Base-by-base conservation (phyloP, 495 filamentous ascomycete species). In the Aspergillus conjunctus region DNA sequence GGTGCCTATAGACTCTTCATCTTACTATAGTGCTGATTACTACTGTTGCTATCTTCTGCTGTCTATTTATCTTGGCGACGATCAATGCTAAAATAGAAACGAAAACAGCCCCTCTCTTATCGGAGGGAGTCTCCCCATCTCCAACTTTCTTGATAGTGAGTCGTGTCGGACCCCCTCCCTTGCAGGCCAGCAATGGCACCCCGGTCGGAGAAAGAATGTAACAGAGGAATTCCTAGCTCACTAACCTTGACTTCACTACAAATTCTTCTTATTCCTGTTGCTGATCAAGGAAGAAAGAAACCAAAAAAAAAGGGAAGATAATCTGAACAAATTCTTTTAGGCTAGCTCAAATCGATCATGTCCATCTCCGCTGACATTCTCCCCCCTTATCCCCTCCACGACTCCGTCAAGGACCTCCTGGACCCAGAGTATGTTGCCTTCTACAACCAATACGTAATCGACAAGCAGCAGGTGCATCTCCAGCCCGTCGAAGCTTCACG, bases 321-420 rank as follows among this genome's bases (percentile, higher is more conserved):
- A 48, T 8, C 20, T 21, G 9, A 8, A 4, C n/a, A 20, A 48
- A 9, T 48, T 20, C 3, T 41, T 2, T 1, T 41, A 41, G 4
- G 1, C 48, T 41, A 8, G 48, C n/a, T 46, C 4, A 11, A 45
- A 52, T 44, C 39, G 63, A 68, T 32, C 34, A 79, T 77, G 73
- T 62, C 71, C 1, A 59, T 68, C 46, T 51, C 68, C 8, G 60
- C 63, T 33, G 51, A 66, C 31, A 67, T 72, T 43, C 68, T 76
- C 59, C 83, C 83, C 11, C 83, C 82, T 0, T 85, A 86, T 58
- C 81, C 82, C 31, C 77, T 86, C 43, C 81, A 86, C 59, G 67
- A 70, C 17, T 83, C 81, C 15, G 71, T 86, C 43, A 65, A 69
- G 37, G 65, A 77, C 55, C 57, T 68, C 46, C 53, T 86, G 39